Evolutionary conservation across 352 stramenopile species (phyloP).

Genomic region (Plasmopara muralis): DNA sequence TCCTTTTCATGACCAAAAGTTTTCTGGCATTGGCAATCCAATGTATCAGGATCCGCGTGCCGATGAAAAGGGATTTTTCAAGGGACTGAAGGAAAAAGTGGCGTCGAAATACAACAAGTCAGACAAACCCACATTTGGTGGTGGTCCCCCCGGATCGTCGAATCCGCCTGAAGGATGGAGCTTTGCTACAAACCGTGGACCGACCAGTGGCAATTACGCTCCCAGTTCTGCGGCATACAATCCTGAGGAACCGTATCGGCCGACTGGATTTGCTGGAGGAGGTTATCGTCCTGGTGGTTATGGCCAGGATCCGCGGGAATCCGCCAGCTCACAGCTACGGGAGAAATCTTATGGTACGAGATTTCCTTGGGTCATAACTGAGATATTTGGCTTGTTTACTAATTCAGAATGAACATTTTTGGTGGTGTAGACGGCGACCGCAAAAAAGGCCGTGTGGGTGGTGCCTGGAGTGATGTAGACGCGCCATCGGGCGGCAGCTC

Average conservation of each 20-base stretch:
- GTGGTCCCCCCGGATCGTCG: slow-evolving; percentile 54
- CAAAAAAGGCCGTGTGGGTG: slow-evolving; percentile 78
- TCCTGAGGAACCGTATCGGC: slow-evolving; percentile 72
- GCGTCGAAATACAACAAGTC: slow-evolving; percentile 71
- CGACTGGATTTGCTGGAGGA: slow-evolving; percentile 35
- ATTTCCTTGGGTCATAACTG: neutral
- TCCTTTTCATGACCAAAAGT: slow-evolving; percentile 70
- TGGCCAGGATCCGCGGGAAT: slow-evolving; percentile 55
- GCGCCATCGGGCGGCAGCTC: slow-evolving; percentile 14
- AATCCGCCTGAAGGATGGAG: slow-evolving; percentile 80
- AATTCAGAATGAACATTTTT: neutral
- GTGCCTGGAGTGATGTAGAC: slow-evolving; percentile 48
- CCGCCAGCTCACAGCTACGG: slow-evolving; percentile 55
- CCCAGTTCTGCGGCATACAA: slow-evolving; percentile 58
- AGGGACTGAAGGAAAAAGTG: slow-evolving; percentile 79
- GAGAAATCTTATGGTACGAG: slow-evolving; percentile 71
- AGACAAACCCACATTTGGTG: slow-evolving; percentile 52
- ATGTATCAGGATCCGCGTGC: slow-evolving; percentile 89
- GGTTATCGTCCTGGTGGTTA: slow-evolving; percentile 43
- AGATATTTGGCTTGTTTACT: too few species aligned
- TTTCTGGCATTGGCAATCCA: slow-evolving; percentile 93
- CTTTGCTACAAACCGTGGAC: slow-evolving; percentile 79
- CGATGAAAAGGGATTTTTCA: slow-evolving; percentile 85
- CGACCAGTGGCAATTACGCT: slow-evolving; percentile 64
- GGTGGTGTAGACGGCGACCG: slow-evolving; percentile 55